Evolutionary conservation across 345 rosid genomes (phyloP).

Genomic region (Punica granatum): DNA sequence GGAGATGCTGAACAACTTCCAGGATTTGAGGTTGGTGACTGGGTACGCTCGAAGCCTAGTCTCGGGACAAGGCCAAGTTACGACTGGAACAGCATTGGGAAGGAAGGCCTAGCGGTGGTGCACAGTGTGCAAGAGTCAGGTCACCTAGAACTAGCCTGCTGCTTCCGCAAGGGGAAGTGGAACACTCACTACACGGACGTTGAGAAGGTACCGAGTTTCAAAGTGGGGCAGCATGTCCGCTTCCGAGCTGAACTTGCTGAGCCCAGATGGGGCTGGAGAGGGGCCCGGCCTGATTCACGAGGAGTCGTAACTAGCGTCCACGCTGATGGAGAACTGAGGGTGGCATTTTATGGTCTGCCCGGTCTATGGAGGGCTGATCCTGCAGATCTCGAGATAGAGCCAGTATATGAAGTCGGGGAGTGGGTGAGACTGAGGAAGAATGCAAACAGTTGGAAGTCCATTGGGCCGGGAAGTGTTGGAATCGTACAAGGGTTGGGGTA

Average conservation of each 20-base stretch:
- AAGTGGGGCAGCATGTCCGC: constrained; percentile 79
- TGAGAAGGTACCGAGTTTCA: constrained; percentile 70
- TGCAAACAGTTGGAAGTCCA: constrained; percentile 64
- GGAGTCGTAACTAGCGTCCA: constrained; percentile 80
- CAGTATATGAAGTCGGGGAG: constrained; percentile 80
- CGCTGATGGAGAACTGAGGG: constrained; percentile 88
- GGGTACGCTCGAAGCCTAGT: constrained; percentile 93
- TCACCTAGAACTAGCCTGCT: constrained; percentile 85
- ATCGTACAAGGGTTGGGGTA: constrained; percentile 83
- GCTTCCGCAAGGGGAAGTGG: constrained; percentile 87
- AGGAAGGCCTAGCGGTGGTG: constrained; percentile 84
- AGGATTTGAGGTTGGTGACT: constrained; percentile 96
- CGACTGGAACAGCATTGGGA: constrained; percentile 85
- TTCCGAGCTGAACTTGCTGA: constrained; percentile 71
- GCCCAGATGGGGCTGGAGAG: constrained; percentile 99
- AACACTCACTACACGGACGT: constrained; percentile 72
- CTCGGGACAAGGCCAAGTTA: constrained; percentile 90
- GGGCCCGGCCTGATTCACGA: constrained; percentile 58
- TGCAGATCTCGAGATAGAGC: constrained; percentile 71
- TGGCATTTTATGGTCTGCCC: constrained; percentile 75
- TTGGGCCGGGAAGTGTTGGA: constrained; percentile 76
- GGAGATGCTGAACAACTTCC: constrained; percentile 97
- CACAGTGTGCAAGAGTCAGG: constrained; percentile 88
- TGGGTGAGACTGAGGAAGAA: constrained; percentile 73
- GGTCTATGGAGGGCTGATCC: constrained; percentile 95